Percentiles rank a stretch among this genome's conserved stretches.
Evolutionary conservation across 345 rosid genomes (phyloP).

Genomic region (Erucastrum elatum): DNA sequence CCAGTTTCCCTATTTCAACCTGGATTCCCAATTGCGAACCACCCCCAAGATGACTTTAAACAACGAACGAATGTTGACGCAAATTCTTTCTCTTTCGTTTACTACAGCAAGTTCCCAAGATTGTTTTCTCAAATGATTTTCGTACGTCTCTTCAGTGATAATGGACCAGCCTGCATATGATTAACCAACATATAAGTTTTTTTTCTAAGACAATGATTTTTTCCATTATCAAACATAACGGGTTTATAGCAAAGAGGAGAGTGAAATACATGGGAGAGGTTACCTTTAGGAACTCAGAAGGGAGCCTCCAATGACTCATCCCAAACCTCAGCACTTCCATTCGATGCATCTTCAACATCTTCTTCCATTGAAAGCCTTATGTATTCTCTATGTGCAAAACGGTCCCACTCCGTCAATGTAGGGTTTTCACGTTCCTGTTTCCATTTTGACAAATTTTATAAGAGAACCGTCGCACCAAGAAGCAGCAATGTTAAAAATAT

Average conservation of each 20-base stretch:
- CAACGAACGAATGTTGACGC: too few species aligned
- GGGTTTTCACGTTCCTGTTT: neutral
- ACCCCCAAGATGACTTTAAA: too few species aligned
- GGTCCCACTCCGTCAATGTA: neutral
- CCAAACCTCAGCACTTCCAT: neutral
- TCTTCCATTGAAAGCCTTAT: neutral
- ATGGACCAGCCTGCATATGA: too few species aligned
- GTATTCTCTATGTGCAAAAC: neutral
- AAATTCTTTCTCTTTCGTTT: neutral
- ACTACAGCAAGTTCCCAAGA: constrained; percentile 19
- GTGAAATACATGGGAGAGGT: neutral
- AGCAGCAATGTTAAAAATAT: neutral
- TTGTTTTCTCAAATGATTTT: too few species aligned
- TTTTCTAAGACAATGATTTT: neutral
- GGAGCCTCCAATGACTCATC: neutral
- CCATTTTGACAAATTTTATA: neutral
- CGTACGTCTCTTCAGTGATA: too few species aligned
- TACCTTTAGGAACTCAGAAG: neutral
- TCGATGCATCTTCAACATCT: neutral
- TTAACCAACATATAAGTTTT: neutral
- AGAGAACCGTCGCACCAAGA: neutral
- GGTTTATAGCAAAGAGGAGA: neutral
- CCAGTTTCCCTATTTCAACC: neutral
- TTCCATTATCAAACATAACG: neutral
- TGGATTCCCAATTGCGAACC: constrained; percentile 1